Base-by-base conservation (phyloP, 1,139 yeast genomes). In the Suhomyces guaymorum region DNA sequence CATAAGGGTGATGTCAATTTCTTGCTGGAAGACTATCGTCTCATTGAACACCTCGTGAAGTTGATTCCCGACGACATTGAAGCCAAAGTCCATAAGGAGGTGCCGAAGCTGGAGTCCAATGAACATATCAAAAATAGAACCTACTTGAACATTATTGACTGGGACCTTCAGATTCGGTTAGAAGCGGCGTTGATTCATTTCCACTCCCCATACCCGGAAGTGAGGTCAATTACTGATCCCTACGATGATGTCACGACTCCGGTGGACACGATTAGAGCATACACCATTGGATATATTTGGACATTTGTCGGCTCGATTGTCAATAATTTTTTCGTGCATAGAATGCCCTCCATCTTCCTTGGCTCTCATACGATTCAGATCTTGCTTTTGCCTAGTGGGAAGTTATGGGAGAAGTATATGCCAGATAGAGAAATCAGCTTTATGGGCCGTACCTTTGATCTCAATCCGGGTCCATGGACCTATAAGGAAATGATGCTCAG, bases 201-300 rank as follows among this genome's bases (percentile, higher is more conserved):
- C 42, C 75, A 69, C 47, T 67, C 73, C 5, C 75, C 75, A 12
- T 70, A 70, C 39, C 74, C 75, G 4, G 75, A 70, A 42, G 61
- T 70, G 12, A 47, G 76, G 36, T 67, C 74, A 8, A 61, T 70
- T 5, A 67, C 73, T 1, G 75, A 70, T 30, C 73, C 75, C 0
- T 63, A 43, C 38, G 76, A 70, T 42, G 75, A 69, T 42, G 63
- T 67, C 1, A 32, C 38, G 1, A 47, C 60, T 6, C 68, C 70
- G 0, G 68, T 58, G 1, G 75, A 70, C 29, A 70, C 76, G 0
- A 50, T 70, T 9, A 46, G 76, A 32, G 73, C 61, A 1, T 70
- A 70, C 46, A 59, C 54, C 7, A 66, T 69, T 25, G 68, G 70
- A 1, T 46, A 65, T 2, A 51, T 59, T 26, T 70, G 76, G 76